Base-by-base conservation (phyloP, 345 rosid genomes). In the Dipteronia sinensis region DNA sequence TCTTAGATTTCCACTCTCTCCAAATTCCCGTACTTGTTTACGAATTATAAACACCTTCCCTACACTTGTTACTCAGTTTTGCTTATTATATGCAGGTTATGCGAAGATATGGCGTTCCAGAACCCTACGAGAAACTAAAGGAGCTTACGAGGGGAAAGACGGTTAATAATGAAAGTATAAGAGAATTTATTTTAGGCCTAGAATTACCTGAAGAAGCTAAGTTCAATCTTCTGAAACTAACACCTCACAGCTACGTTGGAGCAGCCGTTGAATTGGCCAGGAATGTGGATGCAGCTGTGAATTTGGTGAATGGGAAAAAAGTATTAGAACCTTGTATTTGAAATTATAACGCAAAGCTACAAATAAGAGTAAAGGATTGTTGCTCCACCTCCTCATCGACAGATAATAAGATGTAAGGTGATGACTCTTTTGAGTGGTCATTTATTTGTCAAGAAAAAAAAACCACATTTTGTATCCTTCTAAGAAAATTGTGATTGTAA, bases 121-220 rank as follows among this genome's bases (percentile, higher is more conserved):
- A 93, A 88, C 97, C 98, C 9, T 93, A 93, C 13, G 97, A 97
- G 90, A 97, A 93, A 85, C 89, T 97, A 47, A 93, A 97, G 86
- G 97, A 89, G 83, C 86, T 94, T 73, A 94, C 98, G 51, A 89
- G 98, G 84, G 99, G 98, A 82, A 91, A 90, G 84, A 88, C 89
- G 23, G 97, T 95, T 77, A 88, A 87, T 40, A 85, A 81, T 86
- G 94, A 90, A 77, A 90, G 92, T 70, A 89, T 95, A 59, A 87
- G 85, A 78, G 87, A 89, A 64, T 93, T 95, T 79, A 90, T 92
- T 56, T 80, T 83, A 83, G 80, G 89, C 66, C 82, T 93, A 84
- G 97, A 89, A 75, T 61, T 93, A 72, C 98, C 98, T 1, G 73
- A 82, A 82, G 93, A 88, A 77, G 88, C 92, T n/a, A 93, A 95